Percentiles rank a stretch among this genome's conserved stretches.
These are phyloP conservation scores for Lathyrus tuberosus DNA, from an alignment of 306 rosid genomes.

Conservation along the genomic window DNA sequence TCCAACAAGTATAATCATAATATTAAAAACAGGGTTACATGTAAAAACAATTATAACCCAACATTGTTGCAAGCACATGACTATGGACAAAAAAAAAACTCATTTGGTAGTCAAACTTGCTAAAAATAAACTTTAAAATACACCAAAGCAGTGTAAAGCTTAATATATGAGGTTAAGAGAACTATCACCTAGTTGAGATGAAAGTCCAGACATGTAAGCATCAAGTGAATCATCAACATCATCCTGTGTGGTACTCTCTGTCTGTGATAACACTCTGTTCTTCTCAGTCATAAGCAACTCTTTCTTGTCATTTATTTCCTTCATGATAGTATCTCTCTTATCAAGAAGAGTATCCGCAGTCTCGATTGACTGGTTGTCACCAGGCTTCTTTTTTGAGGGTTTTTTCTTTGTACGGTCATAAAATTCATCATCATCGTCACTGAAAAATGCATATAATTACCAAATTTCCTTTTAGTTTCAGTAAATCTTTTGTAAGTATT, in stretches of 20 bases:
- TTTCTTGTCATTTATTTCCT: constrained; percentile 68
- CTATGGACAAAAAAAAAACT: constrained; percentile 16
- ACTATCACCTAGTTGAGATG: constrained; percentile 83
- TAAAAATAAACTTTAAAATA: constrained; percentile 25
- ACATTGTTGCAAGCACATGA: constrained; percentile 21
- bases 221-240: constrained; percentile 78
- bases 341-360: constrained; percentile 89
- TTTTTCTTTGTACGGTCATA: constrained; percentile 87
- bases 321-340: constrained; percentile 72
- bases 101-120: constrained; percentile 13
- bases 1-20: neutral
- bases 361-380: constrained; percentile 75
- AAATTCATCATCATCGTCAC: constrained; percentile 91
- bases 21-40: neutral
- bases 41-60: neutral
- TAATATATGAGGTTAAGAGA: constrained; percentile 28
- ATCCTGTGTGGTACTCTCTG: constrained; percentile 46
- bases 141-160: neutral
- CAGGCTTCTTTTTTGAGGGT: constrained; percentile 53
- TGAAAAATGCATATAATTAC: constrained; percentile 44
- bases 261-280: constrained; percentile 44
- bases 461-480: constrained; percentile 23
- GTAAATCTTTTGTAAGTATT: constrained; percentile 18
- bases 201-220: constrained; percentile 92
- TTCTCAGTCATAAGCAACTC: constrained; percentile 67